Conservation (phyloP, 768 basidiomycete genomes). For the Panaeolus papilionaceus region DNA sequence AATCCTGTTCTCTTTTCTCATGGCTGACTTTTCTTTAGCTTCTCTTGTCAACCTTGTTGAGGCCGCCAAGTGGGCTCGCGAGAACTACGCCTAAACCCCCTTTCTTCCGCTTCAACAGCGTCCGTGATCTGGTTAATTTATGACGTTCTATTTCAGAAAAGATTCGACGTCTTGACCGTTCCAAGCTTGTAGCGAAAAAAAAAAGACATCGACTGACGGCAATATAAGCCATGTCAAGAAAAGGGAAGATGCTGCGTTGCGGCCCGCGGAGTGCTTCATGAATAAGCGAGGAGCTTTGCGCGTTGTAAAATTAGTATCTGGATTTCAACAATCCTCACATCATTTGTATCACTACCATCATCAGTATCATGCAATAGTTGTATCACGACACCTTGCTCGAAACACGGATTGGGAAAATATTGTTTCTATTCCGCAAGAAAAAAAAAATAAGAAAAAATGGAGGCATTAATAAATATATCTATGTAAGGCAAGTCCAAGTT, state of each 20-base stretch:
- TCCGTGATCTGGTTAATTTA: constrained; percentile 72
- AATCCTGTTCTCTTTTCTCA: neutral
- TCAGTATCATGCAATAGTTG: constrained; percentile 21
- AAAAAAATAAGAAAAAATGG: neutral
- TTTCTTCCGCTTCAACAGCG: constrained; percentile 91
- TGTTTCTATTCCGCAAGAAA: constrained; percentile 5
- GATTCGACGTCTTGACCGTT: constrained; percentile 53
- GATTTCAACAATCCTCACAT: constrained; percentile 83
- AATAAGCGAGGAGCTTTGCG: constrained; percentile 45
- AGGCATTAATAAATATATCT: neutral
- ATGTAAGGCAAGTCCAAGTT: neutral
- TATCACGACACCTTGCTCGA: constrained; percentile 2
- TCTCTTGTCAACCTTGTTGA: constrained; percentile 87
- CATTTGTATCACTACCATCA: constrained; percentile 26
- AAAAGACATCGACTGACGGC: constrained; percentile 22
- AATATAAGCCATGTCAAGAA: constrained; percentile 25
- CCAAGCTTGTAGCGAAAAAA: constrained; percentile 53
- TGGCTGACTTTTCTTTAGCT: constrained; percentile 40
- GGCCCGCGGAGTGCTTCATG: constrained; percentile 45
- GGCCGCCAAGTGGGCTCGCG: constrained; percentile 93
- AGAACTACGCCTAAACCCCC: constrained; percentile 71
- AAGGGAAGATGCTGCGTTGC: constrained; percentile 43
- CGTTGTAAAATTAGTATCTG: constrained; percentile 54
- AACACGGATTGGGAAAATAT: neutral
- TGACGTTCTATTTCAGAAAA: constrained; percentile 31